Conservation (phyloP, 2,329 filamentous ascomycete genomes). For the Calonectria multiphialidica region DNA sequence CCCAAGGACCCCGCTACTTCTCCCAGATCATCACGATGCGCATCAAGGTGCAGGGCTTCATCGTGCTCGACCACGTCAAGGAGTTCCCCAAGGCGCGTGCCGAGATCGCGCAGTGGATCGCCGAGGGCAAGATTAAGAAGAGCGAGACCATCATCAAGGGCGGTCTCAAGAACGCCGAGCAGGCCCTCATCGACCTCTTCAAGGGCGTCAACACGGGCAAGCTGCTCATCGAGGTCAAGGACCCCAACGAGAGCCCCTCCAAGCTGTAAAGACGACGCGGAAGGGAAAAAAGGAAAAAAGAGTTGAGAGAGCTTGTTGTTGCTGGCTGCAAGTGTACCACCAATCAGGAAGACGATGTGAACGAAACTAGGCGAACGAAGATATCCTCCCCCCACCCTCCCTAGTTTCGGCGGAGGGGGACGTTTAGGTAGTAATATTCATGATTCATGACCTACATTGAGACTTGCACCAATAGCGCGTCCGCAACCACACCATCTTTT, state of each 20-base stretch:
- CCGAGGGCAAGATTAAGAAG: constrained; percentile 78
- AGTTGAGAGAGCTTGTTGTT: not conserved
- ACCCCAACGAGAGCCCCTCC: constrained; percentile 44
- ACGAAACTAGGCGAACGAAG: not conserved
- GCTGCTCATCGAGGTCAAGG: constrained; percentile 49
- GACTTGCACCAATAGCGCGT: not conserved
- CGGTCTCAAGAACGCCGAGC: constrained; percentile 73
- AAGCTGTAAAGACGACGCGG: constrained; percentile 42
- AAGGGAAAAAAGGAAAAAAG: not conserved
- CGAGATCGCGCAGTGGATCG: constrained; percentile 76
- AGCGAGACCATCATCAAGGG: constrained; percentile 80
- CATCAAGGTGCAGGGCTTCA: constrained; percentile 78
- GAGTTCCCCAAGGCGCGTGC: constrained; percentile 70
- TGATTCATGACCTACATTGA: constrained; percentile 1
- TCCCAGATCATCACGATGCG: constrained; percentile 66
- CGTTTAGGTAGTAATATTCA: not conserved
- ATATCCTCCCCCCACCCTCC: not conserved
- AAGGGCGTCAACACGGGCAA: constrained; percentile 76
- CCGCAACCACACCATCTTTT: not conserved
- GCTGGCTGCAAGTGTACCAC: not conserved
- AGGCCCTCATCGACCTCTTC: constrained; percentile 74
- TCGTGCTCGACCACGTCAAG: constrained; percentile 76
- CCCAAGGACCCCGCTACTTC: constrained; percentile 68
- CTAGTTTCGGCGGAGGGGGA: too few species aligned
- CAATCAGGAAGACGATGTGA: not conserved